These are phyloP conservation scores for Aristolochia contorta DNA, from an alignment of 164 flowering plant genomes.

Conservation along the genomic window DNA sequence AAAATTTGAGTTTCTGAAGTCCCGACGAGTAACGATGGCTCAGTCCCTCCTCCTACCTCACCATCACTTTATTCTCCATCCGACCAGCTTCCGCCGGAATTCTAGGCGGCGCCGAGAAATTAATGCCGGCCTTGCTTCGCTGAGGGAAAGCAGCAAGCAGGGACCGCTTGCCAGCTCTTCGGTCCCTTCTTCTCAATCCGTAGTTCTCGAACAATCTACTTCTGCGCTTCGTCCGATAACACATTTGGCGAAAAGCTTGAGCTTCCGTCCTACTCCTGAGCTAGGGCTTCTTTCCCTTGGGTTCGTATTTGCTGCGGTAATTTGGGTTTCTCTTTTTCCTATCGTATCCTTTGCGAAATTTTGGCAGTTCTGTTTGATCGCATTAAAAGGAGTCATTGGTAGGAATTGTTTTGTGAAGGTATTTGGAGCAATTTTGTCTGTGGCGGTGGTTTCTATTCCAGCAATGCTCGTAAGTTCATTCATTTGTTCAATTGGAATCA, in stretches of 20 bases:
- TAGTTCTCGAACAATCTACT: not conserved
- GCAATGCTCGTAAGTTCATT: conserved; percentile 13
- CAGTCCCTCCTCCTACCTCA: too few species aligned
- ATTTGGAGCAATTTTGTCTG: conserved; percentile 16
- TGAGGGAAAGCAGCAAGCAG: too few species aligned
- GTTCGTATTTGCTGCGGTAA: conserved; percentile 20
- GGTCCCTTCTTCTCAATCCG: too few species aligned
- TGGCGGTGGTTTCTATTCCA: conserved; percentile 21
- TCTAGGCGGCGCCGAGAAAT: too few species aligned
- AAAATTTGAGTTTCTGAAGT: too few species aligned
- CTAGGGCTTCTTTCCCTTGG: conserved; percentile 17
- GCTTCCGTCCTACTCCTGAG: conserved; percentile 12
- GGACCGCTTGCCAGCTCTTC: too few species aligned
- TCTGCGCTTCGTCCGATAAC: conserved; percentile 1
- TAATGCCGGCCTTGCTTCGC: too few species aligned
- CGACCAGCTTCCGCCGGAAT: too few species aligned
- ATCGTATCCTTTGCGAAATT: not conserved
- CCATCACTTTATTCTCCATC: too few species aligned
- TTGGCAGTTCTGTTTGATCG: too few species aligned
- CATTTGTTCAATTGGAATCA: not conserved
- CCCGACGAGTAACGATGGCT: too few species aligned
- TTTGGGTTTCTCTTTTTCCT: not conserved
- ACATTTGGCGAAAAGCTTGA: conserved; percentile 6
- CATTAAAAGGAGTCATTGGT: too few species aligned
- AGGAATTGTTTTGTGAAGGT: conserved; percentile 13